Percentiles rank a stretch among this genome's conserved stretches.
These are phyloP conservation scores for Phytophthora multivora DNA, from an alignment of 352 stramenopile species.

Conservation along the genomic window DNA sequence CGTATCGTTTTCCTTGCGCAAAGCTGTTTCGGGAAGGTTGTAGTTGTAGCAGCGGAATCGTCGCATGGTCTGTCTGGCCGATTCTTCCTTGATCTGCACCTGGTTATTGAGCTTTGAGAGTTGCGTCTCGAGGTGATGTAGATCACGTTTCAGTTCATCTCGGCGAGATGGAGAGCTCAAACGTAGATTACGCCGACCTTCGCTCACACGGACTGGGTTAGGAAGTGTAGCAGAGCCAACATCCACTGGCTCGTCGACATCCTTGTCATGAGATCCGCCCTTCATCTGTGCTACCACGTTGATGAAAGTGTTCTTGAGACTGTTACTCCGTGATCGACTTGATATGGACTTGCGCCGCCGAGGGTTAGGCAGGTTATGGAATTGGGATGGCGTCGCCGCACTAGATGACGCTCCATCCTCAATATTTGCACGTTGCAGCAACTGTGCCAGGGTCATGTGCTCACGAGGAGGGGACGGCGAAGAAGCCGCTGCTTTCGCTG, in stretches of 20 bases:
- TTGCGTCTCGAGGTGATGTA: constrained; percentile 65
- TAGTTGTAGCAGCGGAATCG: constrained; percentile 85
- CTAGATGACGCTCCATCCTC: constrained; percentile 15
- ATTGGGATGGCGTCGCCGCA: constrained; percentile 4
- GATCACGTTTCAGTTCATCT: constrained; percentile 59
- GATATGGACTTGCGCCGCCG: constrained; percentile 61
- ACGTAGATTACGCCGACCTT: constrained; percentile 23
- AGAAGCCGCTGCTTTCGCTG: constrained; percentile 14
- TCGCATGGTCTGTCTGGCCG: constrained; percentile 59
- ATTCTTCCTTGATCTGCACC: constrained; percentile 66
- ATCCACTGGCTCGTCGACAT: constrained; percentile 24
- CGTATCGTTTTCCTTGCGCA: constrained; percentile 54
- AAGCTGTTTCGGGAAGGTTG: constrained; percentile 65
- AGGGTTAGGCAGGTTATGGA: constrained; percentile 45
- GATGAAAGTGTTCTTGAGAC: constrained; percentile 61
- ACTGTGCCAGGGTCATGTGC: constrained; percentile 43
- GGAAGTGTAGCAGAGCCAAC: constrained; percentile 41
- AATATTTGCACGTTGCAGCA: constrained; percentile 35
- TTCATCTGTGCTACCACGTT: constrained; percentile 73
- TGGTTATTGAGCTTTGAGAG: constrained; percentile 68
- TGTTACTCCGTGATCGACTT: constrained; percentile 71
- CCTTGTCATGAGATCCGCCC: constrained; percentile 42
- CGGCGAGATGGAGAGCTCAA: constrained; percentile 41
- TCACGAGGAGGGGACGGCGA: constrained; percentile 25
- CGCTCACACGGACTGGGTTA: constrained; percentile 33